Evolutionary conservation across 305 asterid genomes (phyloP), one percentile per base, ranked within the genome.

Genomic region (Withania somnifera): DNA sequence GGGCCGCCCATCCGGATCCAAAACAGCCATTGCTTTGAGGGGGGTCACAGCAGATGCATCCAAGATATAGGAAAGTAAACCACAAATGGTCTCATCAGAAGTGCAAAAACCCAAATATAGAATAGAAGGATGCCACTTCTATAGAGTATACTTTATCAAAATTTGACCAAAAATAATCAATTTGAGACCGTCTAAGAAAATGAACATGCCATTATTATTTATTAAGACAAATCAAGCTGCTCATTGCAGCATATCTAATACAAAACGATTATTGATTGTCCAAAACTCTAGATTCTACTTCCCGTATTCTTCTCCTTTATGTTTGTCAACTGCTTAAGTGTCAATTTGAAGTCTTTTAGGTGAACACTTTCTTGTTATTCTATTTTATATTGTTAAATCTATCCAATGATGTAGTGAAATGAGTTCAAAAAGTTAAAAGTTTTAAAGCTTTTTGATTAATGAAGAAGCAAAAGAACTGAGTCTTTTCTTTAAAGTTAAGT

Each of bases 1-100:
- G 64, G 95, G 92, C 64, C 97, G 98, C 8, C 64, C 86, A 19
- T 87, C 97, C 0, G 95, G 95, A 86, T 94, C 99, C 87, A 96
- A 94, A 88, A 89, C 98, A 0, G 97, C 98, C 58, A 77, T 88
- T 86, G 99, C 99, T 52, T 78, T 94, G 85, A 57, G 85, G 83
- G 86, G 85, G 30, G 78, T 79, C 22, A 84, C 86, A 34, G 83
- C 87, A n/a, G 90, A 89, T 60, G 88, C 88, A 78, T 86, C 88
- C 24, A 87, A 88, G 89, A 86, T 82, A 60, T 85, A 84, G 69
- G 51, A 30, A 69, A 42, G 38, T 7, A 22, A 34, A 58, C 11
- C 28, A 14, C 60, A 15, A 73, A 73, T 15, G 60, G 79, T 47
- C 79, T 73, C 79, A 26, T 47, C 57, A 26, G 58, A 73, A 50